Evolutionary conservation across 345 rosid species (phyloP).

Genomic region (Citrus inodora): DNA sequence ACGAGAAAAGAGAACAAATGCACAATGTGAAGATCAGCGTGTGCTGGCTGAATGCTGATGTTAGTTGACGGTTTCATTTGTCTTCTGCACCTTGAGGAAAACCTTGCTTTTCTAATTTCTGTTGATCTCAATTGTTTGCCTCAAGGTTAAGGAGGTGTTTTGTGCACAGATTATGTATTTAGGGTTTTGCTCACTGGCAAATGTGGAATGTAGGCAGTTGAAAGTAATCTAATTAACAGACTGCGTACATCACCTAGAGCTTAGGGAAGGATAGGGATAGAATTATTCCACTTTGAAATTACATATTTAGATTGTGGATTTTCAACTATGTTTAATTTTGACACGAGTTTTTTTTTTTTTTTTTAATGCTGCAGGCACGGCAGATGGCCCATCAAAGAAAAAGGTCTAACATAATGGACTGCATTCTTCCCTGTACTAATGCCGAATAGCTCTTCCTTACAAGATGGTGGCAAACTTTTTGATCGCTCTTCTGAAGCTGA

Average conservation of each 20-base stretch:
- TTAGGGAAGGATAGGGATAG: not conserved
- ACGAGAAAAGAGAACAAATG: not conserved
- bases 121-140: not conserved
- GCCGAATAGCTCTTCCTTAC: slow-evolving; percentile 22
- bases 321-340: not conserved
- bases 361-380: slow-evolving; percentile 42
- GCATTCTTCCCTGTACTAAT: slow-evolving; percentile 57
- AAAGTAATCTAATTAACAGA: not conserved
- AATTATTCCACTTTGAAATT: not conserved
- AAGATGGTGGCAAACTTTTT: not conserved
- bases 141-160: not conserved
- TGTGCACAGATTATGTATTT: not conserved
- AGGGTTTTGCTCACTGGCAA: not conserved
- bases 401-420: slow-evolving; percentile 38
- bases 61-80: not conserved
- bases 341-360: not conserved
- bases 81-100: not conserved
- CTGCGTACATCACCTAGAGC: not conserved
- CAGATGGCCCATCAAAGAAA: slow-evolving; percentile 32
- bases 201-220: not conserved
- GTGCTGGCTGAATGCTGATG: not conserved
- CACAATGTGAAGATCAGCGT: not conserved
- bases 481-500: not conserved
- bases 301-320: not conserved
- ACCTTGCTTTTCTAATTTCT: not conserved